These are phyloP conservation scores for Cinnamomum micranthum DNA, from an alignment of 164 flowering plant genomes.

Conservation along the genomic window DNA sequence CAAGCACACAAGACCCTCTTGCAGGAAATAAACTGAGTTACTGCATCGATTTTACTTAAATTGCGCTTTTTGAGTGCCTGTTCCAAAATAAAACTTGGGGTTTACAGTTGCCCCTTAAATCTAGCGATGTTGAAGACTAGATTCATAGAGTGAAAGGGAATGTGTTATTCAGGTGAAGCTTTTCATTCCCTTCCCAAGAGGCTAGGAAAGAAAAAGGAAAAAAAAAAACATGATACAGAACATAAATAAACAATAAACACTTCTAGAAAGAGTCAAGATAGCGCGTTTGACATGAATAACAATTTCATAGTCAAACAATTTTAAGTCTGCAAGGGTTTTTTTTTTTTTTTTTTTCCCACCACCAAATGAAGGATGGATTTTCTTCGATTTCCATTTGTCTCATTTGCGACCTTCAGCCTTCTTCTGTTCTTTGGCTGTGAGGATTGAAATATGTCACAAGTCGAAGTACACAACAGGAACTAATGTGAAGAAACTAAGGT, in stretches of 20 bases:
- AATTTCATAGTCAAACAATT: not conserved
- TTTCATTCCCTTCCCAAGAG: constrained; percentile 3
- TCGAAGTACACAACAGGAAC: not conserved
- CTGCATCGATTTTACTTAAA: too few species aligned
- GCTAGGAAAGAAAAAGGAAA: not conserved
- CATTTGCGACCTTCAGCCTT: constrained; percentile 47
- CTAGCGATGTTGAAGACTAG: too few species aligned
- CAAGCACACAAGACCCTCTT: too few species aligned
- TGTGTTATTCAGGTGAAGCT: not conserved
- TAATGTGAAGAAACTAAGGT: not conserved
- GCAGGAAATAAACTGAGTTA: too few species aligned
- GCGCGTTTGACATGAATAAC: not conserved
- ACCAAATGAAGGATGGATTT: not conserved
- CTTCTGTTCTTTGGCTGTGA: constrained; percentile 78
- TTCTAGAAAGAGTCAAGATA: too few species aligned
- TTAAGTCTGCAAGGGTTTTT: not conserved
- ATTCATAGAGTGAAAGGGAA: too few species aligned
- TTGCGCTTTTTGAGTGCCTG: too few species aligned
- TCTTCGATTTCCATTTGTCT: not conserved
- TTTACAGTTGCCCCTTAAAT: too few species aligned
- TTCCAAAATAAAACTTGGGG: too few species aligned
- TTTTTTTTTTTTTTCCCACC: not conserved
- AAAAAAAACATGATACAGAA: not conserved
- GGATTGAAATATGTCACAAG: not conserved
- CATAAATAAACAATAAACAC: not conserved